A percentile compares a stretch with the other conserved stretches of the same genome.
Evolutionary conservation across 495 filamentous ascomycete species (phyloP).

Genomic region (Chaetomium tenue): DNA sequence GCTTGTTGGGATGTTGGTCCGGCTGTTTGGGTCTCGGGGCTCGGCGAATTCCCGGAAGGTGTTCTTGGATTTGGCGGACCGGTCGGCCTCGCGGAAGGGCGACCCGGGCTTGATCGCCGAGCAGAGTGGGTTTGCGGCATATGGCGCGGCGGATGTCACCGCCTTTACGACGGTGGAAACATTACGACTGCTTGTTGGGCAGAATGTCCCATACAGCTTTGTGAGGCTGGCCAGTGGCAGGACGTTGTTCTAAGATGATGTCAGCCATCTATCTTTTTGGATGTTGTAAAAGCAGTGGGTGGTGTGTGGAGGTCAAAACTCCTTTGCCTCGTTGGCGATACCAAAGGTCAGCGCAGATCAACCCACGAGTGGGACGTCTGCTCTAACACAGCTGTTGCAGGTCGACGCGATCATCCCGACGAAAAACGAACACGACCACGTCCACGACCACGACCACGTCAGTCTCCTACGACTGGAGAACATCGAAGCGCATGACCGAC

Average conservation of each 20-base stretch:
- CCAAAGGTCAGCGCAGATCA: not conserved
- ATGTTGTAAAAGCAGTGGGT: too few relatives aligned
- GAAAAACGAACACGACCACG: too few relatives aligned
- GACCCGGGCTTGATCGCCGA: conserved; percentile 69
- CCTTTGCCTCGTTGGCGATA: not conserved
- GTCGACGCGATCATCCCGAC: too few relatives aligned
- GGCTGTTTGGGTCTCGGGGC: conserved; percentile 58
- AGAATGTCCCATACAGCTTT: conserved; percentile 86
- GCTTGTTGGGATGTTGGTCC: conserved; percentile 73
- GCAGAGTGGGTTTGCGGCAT: conserved; percentile 71
- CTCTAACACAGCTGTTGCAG: too few relatives aligned
- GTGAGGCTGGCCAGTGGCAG: conserved; percentile 72
- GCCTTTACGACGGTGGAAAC: conserved; percentile 83
- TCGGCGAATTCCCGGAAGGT: conserved; percentile 65
- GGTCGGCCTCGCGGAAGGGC: conserved; percentile 54
- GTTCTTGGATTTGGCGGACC: conserved; percentile 75
- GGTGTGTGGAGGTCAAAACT: too few relatives aligned
- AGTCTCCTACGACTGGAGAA: not conserved
- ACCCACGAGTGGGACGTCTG: too few relatives aligned
- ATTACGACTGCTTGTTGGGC: conserved; percentile 70
- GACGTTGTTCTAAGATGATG: conserved; percentile 55
- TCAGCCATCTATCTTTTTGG: not conserved
- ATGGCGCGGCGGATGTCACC: conserved; percentile 73
- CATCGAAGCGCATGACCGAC: not conserved
- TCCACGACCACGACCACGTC: too few relatives aligned